Base-by-base conservation (phyloP, 495 filamentous ascomycete species). In the Aspergillus affinis region DNA sequence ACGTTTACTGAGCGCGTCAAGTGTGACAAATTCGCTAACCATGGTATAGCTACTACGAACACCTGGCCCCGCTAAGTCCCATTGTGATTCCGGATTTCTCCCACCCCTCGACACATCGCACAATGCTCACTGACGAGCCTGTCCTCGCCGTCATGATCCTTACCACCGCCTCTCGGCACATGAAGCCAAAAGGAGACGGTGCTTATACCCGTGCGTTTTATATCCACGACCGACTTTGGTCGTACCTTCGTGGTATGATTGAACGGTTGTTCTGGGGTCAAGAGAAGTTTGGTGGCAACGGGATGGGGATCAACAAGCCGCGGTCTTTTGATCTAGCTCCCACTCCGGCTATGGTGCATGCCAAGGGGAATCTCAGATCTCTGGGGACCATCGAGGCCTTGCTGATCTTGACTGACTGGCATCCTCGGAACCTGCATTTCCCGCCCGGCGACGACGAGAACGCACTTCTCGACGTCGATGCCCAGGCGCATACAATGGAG, bases 171-270 rank as follows among this genome's bases (percentile, higher is more conserved):
- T 96, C 93, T 15, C 84, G 94, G 20, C 94, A 97, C 69, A 83
- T 87, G 68, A 83, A 82, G 58, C 86, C 95, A 18, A 81, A 86
- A 23, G 87, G 90, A n/a, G 84, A 91, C 1, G 95, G 95, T 4
- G 87, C 90, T 3, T 79, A 85, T 61, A 94, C 90, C 46, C 86
- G 94, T 46, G 90, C 90, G 0, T 91, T 92, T 63, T 90, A 91
- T 57, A 96, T 98, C 54, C 94, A 98, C 66, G 92, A 97, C 62
- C 88, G 91, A 72, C 83, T 98, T n/a, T 98, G 94, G 94, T 87
- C 84, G 23, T 96, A 97, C 69, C 83, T 97, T 32, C 86, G 92
- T 29, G 88, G 90, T 54, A 97, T 96, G 89, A 92, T 97, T 57
- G 90, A 95, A 69, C 86, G 94, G 19, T 87, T 96, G 55, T 88